Evolutionary conservation across 2,329 filamentous ascomycete species (phyloP), one percentile per base, ranked within the genome.

Genomic region (Penicillium janthinellum): DNA sequence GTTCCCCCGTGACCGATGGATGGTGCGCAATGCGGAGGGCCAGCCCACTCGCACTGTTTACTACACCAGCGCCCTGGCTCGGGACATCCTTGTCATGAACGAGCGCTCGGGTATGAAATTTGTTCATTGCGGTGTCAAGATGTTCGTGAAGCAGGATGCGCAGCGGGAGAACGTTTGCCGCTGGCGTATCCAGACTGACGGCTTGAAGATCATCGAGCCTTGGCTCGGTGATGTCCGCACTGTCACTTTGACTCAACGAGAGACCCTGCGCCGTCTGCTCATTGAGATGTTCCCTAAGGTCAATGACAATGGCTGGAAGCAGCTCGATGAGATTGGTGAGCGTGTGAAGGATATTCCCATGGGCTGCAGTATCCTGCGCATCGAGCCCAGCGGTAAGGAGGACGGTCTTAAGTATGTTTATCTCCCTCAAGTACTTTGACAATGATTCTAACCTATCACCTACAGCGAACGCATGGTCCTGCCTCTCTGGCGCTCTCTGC

Each of bases 61-160:
- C 83, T 99, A 98, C 82, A 96, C 92, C 11, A 93, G 90, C 38
- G 85, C 86, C 4, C 84, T 98, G 12, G 89, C 92, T 22, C 90
- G 92, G 35, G 90, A 94, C 65, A 95, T 99, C 56, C 84, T 99
- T 3, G 86, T 84, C 4, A 85, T 89, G 72, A 99, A 99, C 74
- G 92, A 97, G 76, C 91, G 92, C 45, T 88, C 90, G 31, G 92
- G 92, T 48, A 89, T 98, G 77, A 96, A 95, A 75, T 96, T 99
- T 73, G 90, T 99, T 52, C 95, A 99, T 77, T 94, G 90, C 53
- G 95, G 95, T 64, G 93, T 99, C 37, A 96, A 96, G 80, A 98
- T 98, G 92, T 99, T 96, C 75, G 95, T 98, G 82, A 96, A 96
- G 81, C 94, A 98, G 76, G 92, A 97, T 71, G 90, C 91, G 0